Evolutionary conservation across 305 asterid species (phyloP).

Genomic region (Lippia alba): DNA sequence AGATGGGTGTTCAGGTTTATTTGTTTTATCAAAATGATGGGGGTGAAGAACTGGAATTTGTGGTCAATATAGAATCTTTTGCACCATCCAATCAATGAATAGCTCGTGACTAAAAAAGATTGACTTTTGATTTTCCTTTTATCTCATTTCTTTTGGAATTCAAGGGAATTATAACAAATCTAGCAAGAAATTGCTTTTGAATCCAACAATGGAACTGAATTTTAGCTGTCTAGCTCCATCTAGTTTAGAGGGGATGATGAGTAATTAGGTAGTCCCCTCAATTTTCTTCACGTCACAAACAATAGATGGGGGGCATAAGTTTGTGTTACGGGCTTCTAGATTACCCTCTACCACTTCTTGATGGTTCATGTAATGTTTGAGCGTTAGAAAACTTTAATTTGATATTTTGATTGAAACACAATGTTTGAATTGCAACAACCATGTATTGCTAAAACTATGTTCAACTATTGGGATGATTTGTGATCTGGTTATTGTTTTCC

Average conservation of each 20-base stretch:
- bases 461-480: neutral
- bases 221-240: too few relatives aligned
- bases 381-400: too few relatives aligned
- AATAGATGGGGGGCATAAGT: too few relatives aligned
- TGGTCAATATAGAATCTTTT: slow-evolving; percentile 22
- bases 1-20: neutral
- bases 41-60: neutral
- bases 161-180: neutral
- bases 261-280: too few relatives aligned
- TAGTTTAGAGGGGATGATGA: too few relatives aligned
- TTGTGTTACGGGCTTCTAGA: too few relatives aligned
- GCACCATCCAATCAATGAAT: neutral
- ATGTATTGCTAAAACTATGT: neutral
- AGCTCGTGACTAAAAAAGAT: neutral
- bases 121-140: neutral
- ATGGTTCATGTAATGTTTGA: neutral
- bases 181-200: slow-evolving; percentile 5
- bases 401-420: neutral
- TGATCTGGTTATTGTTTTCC: neutral
- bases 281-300: too few relatives aligned
- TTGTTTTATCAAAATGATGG: neutral
- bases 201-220: too few relatives aligned
- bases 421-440: neutral
- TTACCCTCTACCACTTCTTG: too few relatives aligned
- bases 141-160: neutral